These are phyloP conservation scores for Tulasnella sp. DNA, from an alignment of 768 basidiomycete genomes.

Conservation along the genomic window DNA sequence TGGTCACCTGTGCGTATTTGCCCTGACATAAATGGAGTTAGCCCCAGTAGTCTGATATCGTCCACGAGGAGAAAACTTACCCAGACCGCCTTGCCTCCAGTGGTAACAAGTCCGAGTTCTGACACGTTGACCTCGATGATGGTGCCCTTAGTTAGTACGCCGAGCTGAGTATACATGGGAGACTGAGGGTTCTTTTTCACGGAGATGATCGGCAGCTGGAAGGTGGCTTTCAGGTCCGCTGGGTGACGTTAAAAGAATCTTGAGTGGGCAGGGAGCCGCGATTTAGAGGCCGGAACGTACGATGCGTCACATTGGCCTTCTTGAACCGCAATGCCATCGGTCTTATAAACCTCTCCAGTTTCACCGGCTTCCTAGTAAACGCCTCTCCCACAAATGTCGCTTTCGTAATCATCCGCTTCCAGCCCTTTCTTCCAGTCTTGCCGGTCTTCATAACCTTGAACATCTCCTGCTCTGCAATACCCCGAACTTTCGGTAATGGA, in stretches of 20 bases:
- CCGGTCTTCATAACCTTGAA: conserved; percentile 99
- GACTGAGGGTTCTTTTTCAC: conserved; percentile 99
- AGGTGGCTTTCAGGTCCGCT: conserved; percentile 98
- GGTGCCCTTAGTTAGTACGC: conserved; percentile 97
- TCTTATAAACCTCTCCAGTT: conserved; percentile 96
- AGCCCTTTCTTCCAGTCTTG: conserved; percentile 90
- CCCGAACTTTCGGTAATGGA: conserved; percentile 92
- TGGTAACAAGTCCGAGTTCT: conserved; percentile 94
- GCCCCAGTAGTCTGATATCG: not conserved
- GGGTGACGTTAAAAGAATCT: conserved; percentile 18
- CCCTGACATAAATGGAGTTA: conserved; percentile 38
- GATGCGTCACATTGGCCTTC: conserved; percentile 98
- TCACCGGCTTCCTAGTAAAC: conserved; percentile 97
- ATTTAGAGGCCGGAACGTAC: conserved; percentile 46
- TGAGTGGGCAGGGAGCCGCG: conserved; percentile 14
- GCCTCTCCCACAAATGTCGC: conserved; percentile 98
- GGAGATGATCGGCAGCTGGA: conserved; percentile 94
- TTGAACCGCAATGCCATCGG: conserved; percentile 98
- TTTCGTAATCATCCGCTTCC: conserved; percentile 99
- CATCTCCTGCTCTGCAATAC: conserved; percentile 99
- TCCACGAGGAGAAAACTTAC: conserved; percentile 34
- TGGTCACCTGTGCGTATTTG: conserved; percentile 43
- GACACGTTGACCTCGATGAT: conserved; percentile 99
- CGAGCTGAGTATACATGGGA: conserved; percentile 94
- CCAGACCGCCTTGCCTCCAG: conserved; percentile 76